Conservation (phyloP, 495 filamentous ascomycete genomes). For the Daldinia bambusicola region DNA sequence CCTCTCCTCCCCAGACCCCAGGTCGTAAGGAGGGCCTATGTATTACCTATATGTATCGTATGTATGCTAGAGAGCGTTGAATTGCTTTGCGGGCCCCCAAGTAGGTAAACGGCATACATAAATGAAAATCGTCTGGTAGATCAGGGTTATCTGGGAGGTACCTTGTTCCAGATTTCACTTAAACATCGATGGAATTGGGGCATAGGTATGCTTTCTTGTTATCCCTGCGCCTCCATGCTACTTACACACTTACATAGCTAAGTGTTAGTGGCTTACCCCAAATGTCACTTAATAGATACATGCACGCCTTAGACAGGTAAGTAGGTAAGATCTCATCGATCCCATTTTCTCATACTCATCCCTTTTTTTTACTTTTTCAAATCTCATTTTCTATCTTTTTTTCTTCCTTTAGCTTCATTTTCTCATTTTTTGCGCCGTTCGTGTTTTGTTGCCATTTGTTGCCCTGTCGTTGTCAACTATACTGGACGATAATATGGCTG, state of each 20-base stretch:
- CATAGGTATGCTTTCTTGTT: no score
- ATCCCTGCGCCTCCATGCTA: conserved; percentile 18
- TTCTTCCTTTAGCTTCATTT: neutral
- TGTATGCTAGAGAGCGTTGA: neutral
- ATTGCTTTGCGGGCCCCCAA: neutral
- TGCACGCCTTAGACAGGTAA: neutral
- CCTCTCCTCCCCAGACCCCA: conserved; percentile 16
- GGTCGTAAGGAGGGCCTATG: conserved; percentile 11
- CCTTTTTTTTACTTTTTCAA: conserved; percentile 4
- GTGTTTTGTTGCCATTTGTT: neutral
- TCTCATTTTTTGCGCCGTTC: neutral
- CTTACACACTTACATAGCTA: neutral
- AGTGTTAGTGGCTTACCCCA: conserved; percentile 21
- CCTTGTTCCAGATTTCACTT: conserved; percentile 18
- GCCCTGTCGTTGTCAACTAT: neutral
- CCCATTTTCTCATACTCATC: conserved; percentile 20
- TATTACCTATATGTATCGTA: neutral
- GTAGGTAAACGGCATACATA: neutral
- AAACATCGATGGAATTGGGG: conserved; percentile 19
- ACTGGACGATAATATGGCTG: conserved; percentile 27
- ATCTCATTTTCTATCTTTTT: neutral
- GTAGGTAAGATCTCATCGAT: conserved; percentile 14
- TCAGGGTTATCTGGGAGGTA: no score
- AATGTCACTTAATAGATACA: conserved; percentile 13
- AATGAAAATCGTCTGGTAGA: neutral